Evolutionary conservation across 2,329 filamentous ascomycete species (phyloP).

Genomic region (Hirsutella rhossiliensis): DNA sequence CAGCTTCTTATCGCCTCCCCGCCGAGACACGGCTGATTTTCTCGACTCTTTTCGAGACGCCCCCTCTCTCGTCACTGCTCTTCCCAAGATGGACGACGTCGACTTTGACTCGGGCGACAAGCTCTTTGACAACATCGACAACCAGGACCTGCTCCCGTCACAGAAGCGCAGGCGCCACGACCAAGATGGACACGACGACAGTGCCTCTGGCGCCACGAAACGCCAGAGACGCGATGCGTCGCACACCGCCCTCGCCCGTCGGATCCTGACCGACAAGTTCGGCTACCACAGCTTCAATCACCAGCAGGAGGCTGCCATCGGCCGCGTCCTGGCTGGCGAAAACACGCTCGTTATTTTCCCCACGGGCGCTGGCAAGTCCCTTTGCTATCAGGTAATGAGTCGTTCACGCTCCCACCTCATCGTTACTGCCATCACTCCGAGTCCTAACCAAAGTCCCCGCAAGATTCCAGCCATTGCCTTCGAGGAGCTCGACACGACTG

Average conservation of each 20-base stretch:
- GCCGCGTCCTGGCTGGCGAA: conserved; percentile 21
- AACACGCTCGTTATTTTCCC: conserved; percentile 33
- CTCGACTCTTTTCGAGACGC: neutral
- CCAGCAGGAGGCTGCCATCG: conserved; percentile 31
- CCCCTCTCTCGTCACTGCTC: neutral
- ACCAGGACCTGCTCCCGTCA: conserved; percentile 5
- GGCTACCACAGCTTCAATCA: conserved; percentile 27
- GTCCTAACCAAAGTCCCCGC: neutral
- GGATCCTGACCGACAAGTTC: conserved; percentile 25
- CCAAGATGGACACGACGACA: neutral
- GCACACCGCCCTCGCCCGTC: conserved; percentile 8
- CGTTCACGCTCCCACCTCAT: neutral
- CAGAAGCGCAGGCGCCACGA: conserved; percentile 6
- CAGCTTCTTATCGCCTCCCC: neutral
- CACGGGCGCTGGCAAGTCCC: conserved; percentile 36
- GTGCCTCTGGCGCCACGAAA: neutral
- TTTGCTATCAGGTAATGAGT: conserved; percentile 30
- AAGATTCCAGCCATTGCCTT: conserved; percentile 36
- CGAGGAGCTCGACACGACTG: conserved; percentile 24
- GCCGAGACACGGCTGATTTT: neutral
- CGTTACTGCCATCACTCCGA: neutral
- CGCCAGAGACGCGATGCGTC: neutral
- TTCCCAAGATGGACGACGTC: conserved; percentile 5
- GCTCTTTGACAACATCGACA: conserved; percentile 11
- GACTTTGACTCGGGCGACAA: conserved; percentile 16